These are phyloP conservation scores for Neurospora sp. DNA, from an alignment of 495 filamentous ascomycete species.

Conservation along the genomic window DNA sequence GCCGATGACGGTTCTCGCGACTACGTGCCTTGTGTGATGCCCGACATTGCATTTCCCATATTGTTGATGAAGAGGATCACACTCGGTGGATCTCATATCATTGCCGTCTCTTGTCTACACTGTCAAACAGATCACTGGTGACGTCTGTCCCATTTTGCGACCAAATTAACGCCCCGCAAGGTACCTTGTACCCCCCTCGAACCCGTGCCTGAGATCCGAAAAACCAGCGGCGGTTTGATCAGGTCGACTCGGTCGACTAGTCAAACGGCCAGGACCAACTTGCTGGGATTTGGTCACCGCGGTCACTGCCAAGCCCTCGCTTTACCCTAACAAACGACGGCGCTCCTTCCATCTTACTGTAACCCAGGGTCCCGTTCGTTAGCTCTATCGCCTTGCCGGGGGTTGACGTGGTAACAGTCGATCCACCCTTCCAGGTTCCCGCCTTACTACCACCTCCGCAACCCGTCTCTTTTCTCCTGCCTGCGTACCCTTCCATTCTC, in stretches of 20 bases:
- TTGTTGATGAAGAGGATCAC: neutral
- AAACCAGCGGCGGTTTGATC: neutral
- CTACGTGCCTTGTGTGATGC: neutral
- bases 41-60: neutral
- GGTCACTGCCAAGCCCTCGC: neutral
- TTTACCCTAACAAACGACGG: neutral
- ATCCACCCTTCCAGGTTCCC: neutral
- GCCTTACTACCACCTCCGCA: neutral
- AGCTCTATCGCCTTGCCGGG: neutral
- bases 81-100: neutral
- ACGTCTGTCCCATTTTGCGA: neutral
- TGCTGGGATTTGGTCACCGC: slow-evolving; percentile 10
- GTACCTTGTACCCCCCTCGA: neutral
- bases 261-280: slow-evolving; percentile 15
- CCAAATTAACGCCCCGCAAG: neutral
- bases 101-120: neutral
- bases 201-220: neutral
- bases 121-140: neutral
- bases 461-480: slow-evolving; percentile 9
- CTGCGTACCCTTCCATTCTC: slow-evolving; percentile 8
- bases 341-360: neutral
- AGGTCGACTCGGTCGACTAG: neutral
- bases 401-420: neutral
- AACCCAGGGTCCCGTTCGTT: neutral
- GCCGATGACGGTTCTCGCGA: neutral